A percentile compares a stretch with the other conserved stretches of the same genome.
These are phyloP conservation scores for Trypanosoma rangeli DNA, from an alignment of 208 protist genomes.

Conservation along the genomic window DNA sequence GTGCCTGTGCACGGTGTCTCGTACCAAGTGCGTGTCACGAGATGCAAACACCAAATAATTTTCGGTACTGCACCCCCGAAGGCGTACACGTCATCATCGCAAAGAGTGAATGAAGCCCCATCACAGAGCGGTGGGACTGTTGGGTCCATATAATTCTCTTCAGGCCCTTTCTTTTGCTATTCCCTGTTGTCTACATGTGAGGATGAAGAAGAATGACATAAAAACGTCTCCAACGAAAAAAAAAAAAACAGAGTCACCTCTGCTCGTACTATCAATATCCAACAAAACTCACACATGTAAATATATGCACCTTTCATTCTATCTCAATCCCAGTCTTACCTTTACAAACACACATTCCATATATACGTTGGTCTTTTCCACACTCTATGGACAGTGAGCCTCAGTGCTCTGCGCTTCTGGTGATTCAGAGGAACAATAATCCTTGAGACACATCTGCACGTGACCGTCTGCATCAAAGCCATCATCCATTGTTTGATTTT, in stretches of 20 bases:
- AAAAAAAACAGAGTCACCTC: not conserved
- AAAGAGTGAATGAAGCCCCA: conserved; percentile 16
- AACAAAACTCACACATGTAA: not conserved
- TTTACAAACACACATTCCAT: no score
- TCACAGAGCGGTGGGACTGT: conserved; percentile 14
- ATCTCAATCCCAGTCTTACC: no score
- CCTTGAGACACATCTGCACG: conserved; percentile 16
- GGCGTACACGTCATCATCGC: conserved; percentile 11
- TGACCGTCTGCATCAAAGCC: conserved; percentile 25
- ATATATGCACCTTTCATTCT: no score
- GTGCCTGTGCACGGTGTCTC: conserved; percentile 18
- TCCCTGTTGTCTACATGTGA: not conserved
- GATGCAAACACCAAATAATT: conserved; percentile 23
- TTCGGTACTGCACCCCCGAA: conserved; percentile 16
- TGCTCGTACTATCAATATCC: not conserved
- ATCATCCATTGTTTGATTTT: not conserved
- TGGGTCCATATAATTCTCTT: conserved; percentile 4
- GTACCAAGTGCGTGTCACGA: conserved; percentile 9
- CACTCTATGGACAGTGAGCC: not conserved
- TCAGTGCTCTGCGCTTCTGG: not conserved
- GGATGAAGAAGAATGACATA: not conserved
- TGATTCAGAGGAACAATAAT: not conserved
- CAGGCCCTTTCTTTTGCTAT: not conserved
- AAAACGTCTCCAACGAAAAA: not conserved
- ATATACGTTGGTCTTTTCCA: not conserved